Base-by-base conservation (phyloP, 177 flowering plant genomes). In the Vitis hybrid region DNA sequence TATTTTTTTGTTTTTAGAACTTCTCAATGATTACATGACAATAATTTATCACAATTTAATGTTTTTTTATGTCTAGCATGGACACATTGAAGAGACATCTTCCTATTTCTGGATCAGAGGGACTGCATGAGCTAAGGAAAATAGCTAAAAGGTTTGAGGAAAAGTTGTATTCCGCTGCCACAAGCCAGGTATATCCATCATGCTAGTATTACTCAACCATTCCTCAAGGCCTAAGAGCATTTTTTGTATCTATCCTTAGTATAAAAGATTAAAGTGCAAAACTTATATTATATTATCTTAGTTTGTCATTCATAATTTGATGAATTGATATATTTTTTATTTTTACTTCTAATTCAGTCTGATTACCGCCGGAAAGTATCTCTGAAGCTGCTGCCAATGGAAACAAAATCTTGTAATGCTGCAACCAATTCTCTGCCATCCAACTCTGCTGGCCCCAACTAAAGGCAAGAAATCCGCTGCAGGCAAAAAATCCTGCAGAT, bases 301-400 rank as follows among this genome's bases (percentile, higher is more conserved):
- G 30, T 27, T 27, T 27, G 5, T 27, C 30, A 27, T 27, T 27
- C 0, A 27, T 27, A 0, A 0, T 27, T 27, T 27, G 30, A 27
- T 27, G 30, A 27, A 27, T 0, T 24, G 30, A 27, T 74, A 57
- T 55, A 1, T 63, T 30, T 61, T 76, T 81, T 70, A 3, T 27
- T 2, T 27, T 27, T 3, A 27, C 0, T 27, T 27, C 5, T 27
- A 27, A 27, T 27, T 27, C 82, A 90, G 94, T 61, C 81, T n/a
- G 94, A 90, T 78, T 90, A 90, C 70, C 76, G 83, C 13, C 71
- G 84, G 67, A 88, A 76, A 75, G 83, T 90, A 74, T 83, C 88
- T 53, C 46, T 86, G 76, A 86, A 86, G 82, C 79, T 90, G 88
- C 74, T 86, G 61, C 68, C 88, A 17, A 82, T 90, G 88, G 93